Conservation (phyloP, 2,329 filamentous ascomycete species). For the Colletotrichum filicis region DNA sequence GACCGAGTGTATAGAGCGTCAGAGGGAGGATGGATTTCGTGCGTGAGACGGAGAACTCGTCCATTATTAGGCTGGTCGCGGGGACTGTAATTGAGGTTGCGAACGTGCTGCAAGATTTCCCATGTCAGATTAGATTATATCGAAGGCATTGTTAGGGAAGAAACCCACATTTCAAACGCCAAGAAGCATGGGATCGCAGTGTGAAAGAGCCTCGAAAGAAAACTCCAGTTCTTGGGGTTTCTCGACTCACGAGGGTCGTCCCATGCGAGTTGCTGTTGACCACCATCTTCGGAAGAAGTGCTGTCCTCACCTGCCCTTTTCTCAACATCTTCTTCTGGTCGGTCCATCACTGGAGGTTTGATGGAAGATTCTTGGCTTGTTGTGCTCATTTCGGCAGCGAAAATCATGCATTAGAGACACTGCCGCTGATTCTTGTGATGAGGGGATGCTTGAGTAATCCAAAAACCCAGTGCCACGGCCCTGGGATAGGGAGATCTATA, state of each 20-base stretch:
- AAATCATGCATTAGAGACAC: too few relatives aligned
- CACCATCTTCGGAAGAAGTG: not conserved
- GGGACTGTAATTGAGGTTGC: constrained; percentile 36
- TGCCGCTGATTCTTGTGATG: too few relatives aligned
- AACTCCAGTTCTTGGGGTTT: constrained; percentile 36
- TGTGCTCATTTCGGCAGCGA: not conserved
- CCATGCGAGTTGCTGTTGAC: not conserved
- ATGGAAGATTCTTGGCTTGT: not conserved
- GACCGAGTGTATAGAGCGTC: constrained; percentile 77
- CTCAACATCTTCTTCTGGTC: not conserved
- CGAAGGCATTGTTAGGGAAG: not conserved
- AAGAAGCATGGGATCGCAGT: constrained; percentile 34
- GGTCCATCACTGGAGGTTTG: not conserved
- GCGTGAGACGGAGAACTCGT: constrained; percentile 34
- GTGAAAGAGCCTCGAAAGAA: constrained; percentile 14
- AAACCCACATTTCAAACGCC: constrained; percentile 32
- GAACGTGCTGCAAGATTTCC: not conserved
- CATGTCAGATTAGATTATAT: not conserved
- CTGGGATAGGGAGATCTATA: not conserved
- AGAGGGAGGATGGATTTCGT: constrained; percentile 45
- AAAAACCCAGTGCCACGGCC: too few relatives aligned
- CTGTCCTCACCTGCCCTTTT: not conserved
- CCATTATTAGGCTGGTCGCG: constrained; percentile 7
- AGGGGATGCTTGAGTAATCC: too few relatives aligned
- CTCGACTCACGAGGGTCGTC: constrained; percentile 31